Conservation (phyloP, 2,329 filamentous ascomycete species). For the Verticillium nonalfalfae region DNA sequence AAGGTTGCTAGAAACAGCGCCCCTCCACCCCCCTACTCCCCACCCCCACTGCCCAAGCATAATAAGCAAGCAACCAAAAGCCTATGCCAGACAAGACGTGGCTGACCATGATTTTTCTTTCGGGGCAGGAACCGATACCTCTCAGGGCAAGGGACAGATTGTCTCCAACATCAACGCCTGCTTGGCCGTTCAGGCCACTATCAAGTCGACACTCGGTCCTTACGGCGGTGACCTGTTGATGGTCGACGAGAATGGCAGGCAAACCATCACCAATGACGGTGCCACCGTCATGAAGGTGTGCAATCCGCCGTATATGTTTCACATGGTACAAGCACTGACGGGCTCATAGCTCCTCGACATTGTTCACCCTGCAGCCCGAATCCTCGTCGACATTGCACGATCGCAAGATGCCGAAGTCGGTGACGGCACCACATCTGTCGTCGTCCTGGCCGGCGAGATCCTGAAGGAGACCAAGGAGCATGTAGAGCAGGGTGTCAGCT, state of each 20-base stretch:
- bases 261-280: conserved; percentile 98
- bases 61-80: conserved; percentile 2
- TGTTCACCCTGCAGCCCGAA: conserved; percentile 92
- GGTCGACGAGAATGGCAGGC: conserved; percentile 89
- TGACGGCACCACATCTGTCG: conserved; percentile 95
- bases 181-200: conserved; percentile 88
- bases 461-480: conserved; percentile 94
- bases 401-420: conserved; percentile 99
- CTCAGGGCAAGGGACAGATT: conserved; percentile 94
- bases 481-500: conserved; percentile 94
- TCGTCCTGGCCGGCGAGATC: conserved; percentile 95
- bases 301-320: background rate
- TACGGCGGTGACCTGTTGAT: conserved; percentile 96
- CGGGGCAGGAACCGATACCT: conserved; percentile 80
- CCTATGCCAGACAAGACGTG: conserved; percentile 3
- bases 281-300: conserved; percentile 96
- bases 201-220: conserved; percentile 91
- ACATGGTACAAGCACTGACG: background rate
- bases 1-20: conserved; percentile 58
- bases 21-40: background rate
- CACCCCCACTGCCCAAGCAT: conserved; percentile 3
- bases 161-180: conserved; percentile 98
- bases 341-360: conserved; percentile 79
- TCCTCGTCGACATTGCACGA: conserved; percentile 95
- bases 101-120: conserved; percentile 2